These are phyloP conservation scores for Ophiostoma pallidulum DNA, from an alignment of 2,329 filamentous ascomycete species.

Conservation along the genomic window DNA sequence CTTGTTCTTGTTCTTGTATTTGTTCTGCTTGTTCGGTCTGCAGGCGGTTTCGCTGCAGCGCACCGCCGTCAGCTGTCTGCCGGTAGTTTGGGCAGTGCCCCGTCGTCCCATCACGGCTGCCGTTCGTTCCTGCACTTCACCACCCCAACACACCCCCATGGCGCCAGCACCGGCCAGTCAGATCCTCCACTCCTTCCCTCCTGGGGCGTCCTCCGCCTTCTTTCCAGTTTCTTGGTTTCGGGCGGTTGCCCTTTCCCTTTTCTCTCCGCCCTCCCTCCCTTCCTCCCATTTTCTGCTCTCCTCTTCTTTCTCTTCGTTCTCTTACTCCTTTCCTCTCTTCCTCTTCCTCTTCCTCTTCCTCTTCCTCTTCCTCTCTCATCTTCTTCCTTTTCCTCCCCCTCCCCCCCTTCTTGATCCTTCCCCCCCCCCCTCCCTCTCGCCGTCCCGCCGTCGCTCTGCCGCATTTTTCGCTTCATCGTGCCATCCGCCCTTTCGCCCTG, in stretches of 20 bases:
- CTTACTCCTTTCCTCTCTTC: not conserved
- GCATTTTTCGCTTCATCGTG: not conserved
- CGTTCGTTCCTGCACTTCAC: conserved; percentile 8
- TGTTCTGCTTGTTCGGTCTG: not conserved
- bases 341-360: not conserved
- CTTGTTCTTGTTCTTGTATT: too few species aligned
- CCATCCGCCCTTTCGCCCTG: not conserved
- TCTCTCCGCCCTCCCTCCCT: not conserved
- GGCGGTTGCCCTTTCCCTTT: conserved; percentile 1
- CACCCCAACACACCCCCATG: conserved; percentile 9
- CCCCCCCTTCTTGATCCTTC: too few species aligned
- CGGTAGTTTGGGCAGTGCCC: conserved; percentile 1
- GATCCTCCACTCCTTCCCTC: conserved; percentile 1
- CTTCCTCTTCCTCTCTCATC: not conserved
- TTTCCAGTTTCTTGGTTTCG: conserved; percentile 2
- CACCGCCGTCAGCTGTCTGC: not conserved
- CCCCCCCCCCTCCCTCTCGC: too few species aligned
- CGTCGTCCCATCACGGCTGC: conserved; percentile 6
- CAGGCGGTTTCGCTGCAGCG: too few species aligned
- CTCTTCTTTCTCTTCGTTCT: not conserved
- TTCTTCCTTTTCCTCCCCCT: not conserved
- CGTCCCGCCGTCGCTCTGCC: too few species aligned
- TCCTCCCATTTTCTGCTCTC: not conserved
- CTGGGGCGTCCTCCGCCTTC: conserved; percentile 7
- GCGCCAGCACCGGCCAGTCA: conserved; percentile 2